phyloP scores from a whole-genome alignment of 2,329 filamentous ascomycete genomes.

The Lasiodiplodia sp. region DNA sequence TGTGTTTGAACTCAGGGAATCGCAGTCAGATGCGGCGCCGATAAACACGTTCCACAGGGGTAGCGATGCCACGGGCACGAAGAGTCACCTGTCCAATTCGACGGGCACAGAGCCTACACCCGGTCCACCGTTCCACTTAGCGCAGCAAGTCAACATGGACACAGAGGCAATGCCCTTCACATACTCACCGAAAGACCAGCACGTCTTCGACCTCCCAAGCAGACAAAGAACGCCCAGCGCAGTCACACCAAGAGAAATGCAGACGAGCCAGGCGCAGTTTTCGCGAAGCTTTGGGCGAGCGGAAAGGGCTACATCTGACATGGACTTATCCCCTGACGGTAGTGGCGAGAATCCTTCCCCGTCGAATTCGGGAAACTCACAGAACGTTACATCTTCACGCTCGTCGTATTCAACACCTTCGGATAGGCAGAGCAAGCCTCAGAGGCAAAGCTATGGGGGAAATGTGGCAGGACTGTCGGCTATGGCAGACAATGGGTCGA shows the following conservation, averaged over 20 bases:
- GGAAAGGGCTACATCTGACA: constrained; percentile 38
- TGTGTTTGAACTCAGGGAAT: constrained; percentile 45
- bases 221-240: constrained; percentile 24
- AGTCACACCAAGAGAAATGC: background rate
- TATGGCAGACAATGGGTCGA: constrained; percentile 28
- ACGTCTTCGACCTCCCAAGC: constrained; percentile 19
- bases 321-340: constrained; percentile 45
- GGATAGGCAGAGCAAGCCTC: constrained; percentile 33
- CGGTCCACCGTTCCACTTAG: constrained; percentile 28
- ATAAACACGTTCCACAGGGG: constrained; percentile 39
- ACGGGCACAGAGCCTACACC: constrained; percentile 18
- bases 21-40: constrained; percentile 36
- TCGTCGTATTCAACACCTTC: constrained; percentile 45
- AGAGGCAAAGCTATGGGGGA: constrained; percentile 30
- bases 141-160: constrained; percentile 26
- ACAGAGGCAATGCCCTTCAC: constrained; percentile 15
- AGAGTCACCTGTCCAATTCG: background rate
- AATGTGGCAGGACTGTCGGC: constrained; percentile 32
- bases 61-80: constrained; percentile 9
- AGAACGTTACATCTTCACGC: constrained; percentile 44
- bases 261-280: background rate
- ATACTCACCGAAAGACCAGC: constrained; percentile 5
- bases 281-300: background rate
- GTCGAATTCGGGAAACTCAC: constrained; percentile 40
- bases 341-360: constrained; percentile 43